Percentiles rank a stretch among this genome's conserved stretches.
Conservation (phyloP, 768 basidiomycete genomes). For the Naganishia kalamii region DNA sequence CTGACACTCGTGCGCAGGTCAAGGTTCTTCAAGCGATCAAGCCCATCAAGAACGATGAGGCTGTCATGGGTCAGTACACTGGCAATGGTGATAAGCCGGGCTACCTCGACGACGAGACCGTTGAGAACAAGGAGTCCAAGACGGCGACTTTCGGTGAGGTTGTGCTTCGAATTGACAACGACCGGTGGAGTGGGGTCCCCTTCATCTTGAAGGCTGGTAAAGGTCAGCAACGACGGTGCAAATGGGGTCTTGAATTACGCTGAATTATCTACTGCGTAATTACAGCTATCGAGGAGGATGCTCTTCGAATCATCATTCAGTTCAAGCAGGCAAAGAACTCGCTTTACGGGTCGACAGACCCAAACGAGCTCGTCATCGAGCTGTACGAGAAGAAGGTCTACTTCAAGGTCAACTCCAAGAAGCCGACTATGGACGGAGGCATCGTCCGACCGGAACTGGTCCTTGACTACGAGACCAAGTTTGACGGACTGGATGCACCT, state of each 20-base stretch:
- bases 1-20: conserved; percentile 11
- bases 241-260: neutral
- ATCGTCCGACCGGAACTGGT: conserved; percentile 13
- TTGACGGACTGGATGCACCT: conserved; percentile 13
- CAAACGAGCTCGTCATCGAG: conserved; percentile 20
- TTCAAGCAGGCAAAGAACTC: conserved; percentile 7
- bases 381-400: conserved; percentile 20
- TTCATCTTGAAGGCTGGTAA: conserved; percentile 29
- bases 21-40: conserved; percentile 23
- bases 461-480: conserved; percentile 13
- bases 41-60: conserved; percentile 16
- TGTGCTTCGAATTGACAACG: conserved; percentile 25
- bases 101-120: conserved; percentile 27
- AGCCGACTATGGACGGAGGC: conserved; percentile 18
- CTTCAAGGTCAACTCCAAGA: conserved; percentile 22
- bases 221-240: neutral
- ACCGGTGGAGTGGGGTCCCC: conserved; percentile 27
- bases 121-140: conserved; percentile 28
- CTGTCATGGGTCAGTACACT: conserved; percentile 28
- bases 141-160: conserved; percentile 29
- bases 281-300: conserved; percentile 25
- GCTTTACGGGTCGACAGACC: conserved; percentile 10
- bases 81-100: conserved; percentile 23
- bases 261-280: neutral
- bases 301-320: conserved; percentile 21